phyloP scores from a whole-genome alignment of 2,329 filamentous ascomycete genomes.

The Clarireedia homoeocarpa region DNA sequence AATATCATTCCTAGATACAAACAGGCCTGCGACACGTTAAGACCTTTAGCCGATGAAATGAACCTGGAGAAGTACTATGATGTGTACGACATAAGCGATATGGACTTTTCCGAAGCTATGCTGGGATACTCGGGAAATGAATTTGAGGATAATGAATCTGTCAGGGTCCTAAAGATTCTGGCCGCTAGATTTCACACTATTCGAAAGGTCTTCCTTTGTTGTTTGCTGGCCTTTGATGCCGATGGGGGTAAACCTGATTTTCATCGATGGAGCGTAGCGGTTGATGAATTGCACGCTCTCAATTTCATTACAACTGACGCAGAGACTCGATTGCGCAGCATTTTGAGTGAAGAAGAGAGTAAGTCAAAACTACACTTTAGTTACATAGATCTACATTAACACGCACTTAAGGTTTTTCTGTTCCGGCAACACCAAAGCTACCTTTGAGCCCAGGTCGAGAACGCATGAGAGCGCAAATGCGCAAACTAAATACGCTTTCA shows the following conservation, averaged over 20 bases:
- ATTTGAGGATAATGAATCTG: conserved; percentile 68
- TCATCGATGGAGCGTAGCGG: conserved; percentile 67
- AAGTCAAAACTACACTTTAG: conserved; percentile 30
- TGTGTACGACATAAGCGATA: conserved; percentile 70
- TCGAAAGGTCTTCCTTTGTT: conserved; percentile 80
- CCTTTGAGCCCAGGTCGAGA: conserved; percentile 68
- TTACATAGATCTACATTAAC: conserved; percentile 19
- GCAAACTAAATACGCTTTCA: conserved; percentile 80
- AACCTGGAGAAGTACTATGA: conserved; percentile 91
- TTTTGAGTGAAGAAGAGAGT: conserved; percentile 76
- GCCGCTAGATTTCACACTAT: conserved; percentile 74
- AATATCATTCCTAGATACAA: conserved; percentile 65
- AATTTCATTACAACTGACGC: conserved; percentile 53
- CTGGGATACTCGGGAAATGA: conserved; percentile 55
- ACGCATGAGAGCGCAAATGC: conserved; percentile 76
- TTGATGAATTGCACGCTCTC: conserved; percentile 64
- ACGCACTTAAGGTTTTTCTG: conserved; percentile 39
- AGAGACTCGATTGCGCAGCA: conserved; percentile 56
- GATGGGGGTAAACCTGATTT: conserved; percentile 72
- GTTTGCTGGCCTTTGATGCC: conserved; percentile 79
- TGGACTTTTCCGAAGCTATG: conserved; percentile 65
- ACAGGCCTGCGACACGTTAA: conserved; percentile 60
- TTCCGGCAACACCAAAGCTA: conserved; percentile 48
- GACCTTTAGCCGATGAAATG: conserved; percentile 66
- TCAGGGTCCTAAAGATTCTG: conserved; percentile 73